These are phyloP conservation scores for Trametes punicea DNA, from an alignment of 768 basidiomycete species.

Conservation along the genomic window DNA sequence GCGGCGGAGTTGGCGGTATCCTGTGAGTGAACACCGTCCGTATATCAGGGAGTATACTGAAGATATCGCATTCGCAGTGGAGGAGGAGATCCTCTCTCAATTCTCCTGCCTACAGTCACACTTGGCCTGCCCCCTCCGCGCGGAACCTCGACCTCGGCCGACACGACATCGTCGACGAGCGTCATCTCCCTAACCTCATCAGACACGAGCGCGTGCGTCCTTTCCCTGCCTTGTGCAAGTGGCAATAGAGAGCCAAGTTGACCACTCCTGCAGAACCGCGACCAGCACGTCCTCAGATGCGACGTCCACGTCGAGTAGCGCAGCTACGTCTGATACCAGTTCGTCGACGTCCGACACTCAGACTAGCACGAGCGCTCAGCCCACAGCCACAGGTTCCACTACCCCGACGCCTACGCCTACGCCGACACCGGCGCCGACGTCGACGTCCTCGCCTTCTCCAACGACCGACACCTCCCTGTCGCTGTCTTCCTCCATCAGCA, in stretches of 20 bases:
- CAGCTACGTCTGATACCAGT: constrained; percentile 2
- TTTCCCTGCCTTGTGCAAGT: neutral
- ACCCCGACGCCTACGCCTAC: neutral
- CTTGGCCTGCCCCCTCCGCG: neutral
- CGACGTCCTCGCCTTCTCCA: neutral
- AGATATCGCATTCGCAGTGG: too few relatives aligned
- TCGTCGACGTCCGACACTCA: constrained; percentile 4
- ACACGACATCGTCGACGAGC: neutral
- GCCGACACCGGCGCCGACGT: neutral
- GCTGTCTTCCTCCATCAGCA: constrained; percentile 2
- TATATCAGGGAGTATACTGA: too few relatives aligned
- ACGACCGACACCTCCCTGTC: neutral
- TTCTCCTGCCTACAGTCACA: neutral
- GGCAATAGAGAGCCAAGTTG: too few relatives aligned
- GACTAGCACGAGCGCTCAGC: constrained; percentile 5
- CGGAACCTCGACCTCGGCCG: neutral
- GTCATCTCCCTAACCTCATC: constrained; percentile 3
- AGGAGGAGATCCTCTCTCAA: too few relatives aligned
- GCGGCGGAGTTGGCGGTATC: neutral
- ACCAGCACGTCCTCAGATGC: neutral
- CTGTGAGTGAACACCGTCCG: constrained; percentile 2
- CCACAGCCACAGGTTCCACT: neutral
- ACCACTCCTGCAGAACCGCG: neutral
- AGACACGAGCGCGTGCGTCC: neutral
- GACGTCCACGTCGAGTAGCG: neutral